phyloP scores from a whole-genome alignment of 192 early-diverging fungal genomes.

The Coemansia sp. region DNA sequence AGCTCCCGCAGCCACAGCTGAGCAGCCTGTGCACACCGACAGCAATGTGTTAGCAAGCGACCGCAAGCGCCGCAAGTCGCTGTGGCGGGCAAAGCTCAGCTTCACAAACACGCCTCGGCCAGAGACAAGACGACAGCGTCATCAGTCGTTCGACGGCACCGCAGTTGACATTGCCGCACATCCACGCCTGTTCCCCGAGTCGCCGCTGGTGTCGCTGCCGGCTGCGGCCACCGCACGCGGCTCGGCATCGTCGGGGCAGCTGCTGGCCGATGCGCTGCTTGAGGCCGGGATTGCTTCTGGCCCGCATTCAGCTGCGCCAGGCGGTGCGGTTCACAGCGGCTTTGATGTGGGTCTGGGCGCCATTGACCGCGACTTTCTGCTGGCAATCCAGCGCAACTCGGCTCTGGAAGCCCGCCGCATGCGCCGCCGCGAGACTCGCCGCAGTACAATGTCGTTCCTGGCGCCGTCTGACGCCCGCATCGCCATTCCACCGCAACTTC shows the following conservation, averaged over 20 bases:
- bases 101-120: constrained; percentile 48
- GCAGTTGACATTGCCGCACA: constrained; percentile 43
- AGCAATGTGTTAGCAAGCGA: constrained; percentile 11
- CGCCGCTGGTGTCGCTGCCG: constrained; percentile 41
- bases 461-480: constrained; percentile 6
- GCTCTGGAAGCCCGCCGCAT: constrained; percentile 46
- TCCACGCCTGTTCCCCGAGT: constrained; percentile 35
- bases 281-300: constrained; percentile 8
- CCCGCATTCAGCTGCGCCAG: constrained; percentile 10
- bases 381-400: constrained; percentile 49
- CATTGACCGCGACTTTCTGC: constrained; percentile 49
- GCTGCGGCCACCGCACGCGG: constrained; percentile 19
- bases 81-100: constrained; percentile 50
- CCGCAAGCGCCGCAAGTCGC: constrained; percentile 35
- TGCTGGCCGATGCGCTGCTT: constrained; percentile 19
- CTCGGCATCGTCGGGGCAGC: constrained; percentile 13
- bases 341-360: constrained; percentile 27
- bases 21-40: background rate
- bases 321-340: background rate
- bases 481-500: background rate
- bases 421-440: constrained; percentile 46
- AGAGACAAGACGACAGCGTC: constrained; percentile 40
- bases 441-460: constrained; percentile 46
- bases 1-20: background rate
- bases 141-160: constrained; percentile 45